Percentiles rank a stretch among this genome's conserved stretches.
Conservation (phyloP, 2,329 filamentous ascomycete species). For the Dactylella cylindrospora region DNA sequence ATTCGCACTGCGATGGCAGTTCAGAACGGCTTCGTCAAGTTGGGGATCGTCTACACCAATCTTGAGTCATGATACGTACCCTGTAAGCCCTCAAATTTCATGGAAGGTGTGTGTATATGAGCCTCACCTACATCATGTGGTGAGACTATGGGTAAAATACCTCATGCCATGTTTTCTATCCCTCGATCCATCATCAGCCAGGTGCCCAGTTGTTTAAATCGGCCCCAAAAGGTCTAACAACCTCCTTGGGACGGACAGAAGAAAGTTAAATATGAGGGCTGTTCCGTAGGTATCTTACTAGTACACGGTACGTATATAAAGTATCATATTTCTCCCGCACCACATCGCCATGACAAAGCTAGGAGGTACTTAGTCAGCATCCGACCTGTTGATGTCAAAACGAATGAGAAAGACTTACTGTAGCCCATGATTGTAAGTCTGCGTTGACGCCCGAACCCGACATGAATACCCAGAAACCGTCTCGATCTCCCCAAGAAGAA, state of each 20-base stretch:
- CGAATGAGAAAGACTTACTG: constrained; percentile 13
- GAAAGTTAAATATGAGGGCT: constrained; percentile 11
- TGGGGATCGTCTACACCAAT: constrained; percentile 40
- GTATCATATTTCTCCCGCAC: constrained; percentile 28
- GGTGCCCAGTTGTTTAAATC: constrained; percentile 16
- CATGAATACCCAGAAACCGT: constrained; percentile 15
- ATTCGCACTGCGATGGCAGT: constrained; percentile 35
- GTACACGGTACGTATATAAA: constrained; percentile 41
- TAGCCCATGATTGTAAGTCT: constrained; percentile 39
- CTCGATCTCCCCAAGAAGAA: constrained; percentile 28
- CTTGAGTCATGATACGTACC: constrained; percentile 21
- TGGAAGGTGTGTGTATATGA: constrained; percentile 7
- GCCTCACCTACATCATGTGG: constrained; percentile 36
- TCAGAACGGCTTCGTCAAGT: constrained; percentile 39
- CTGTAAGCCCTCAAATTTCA: constrained; percentile 34
- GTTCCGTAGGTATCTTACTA: constrained; percentile 36
- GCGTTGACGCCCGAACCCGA: constrained; percentile 8
- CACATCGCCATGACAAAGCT: constrained; percentile 39
- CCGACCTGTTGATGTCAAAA: background rate
- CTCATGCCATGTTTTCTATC: constrained; percentile 51
- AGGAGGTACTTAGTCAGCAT: background rate
- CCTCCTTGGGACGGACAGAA: constrained; percentile 14
- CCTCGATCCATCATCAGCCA: constrained; percentile 42
- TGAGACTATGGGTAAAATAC: constrained; percentile 44
- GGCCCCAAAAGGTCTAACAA: constrained; percentile 13